Base-by-base conservation (phyloP, 768 basidiomycete genomes). In the Macrolepiota fuliginosa region DNA sequence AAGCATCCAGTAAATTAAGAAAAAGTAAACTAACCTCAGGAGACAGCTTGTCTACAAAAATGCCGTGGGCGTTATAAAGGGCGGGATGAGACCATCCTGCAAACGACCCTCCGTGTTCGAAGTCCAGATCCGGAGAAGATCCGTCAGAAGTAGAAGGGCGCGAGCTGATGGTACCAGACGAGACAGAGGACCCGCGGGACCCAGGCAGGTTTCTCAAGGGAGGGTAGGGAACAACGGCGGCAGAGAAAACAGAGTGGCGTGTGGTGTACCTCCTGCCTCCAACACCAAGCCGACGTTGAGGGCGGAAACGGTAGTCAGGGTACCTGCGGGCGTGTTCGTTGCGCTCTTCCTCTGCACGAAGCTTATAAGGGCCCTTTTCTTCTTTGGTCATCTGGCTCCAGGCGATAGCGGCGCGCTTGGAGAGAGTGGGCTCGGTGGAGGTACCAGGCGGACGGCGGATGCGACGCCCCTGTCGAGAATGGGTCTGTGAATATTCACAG, bases 371-470 rank as follows among this genome's bases (percentile, higher is more conserved):
- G 17, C 79, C 69, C 63, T 74, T 83, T 58, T 84, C 82, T 46
- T 78, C 76, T 0, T 67, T 60, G 0, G 82, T 63, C 13, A 92
- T 78, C 61, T 80, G 75, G 40, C 79, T 80, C 93, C 93, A 95
- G 32, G 89, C 86, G 55, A 87, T 86, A 0, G 83, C 87, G 0
- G 91, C 92, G 51, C 89, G 82, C 66, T 89, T 88, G n/a, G 89
- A 91, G 40, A 94, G 80, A 1, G 83, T 80, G 70, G 85, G 84
- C 62, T 82, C 81, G 1, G 71, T 59, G 22, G 72, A 70, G 5
- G 71, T 56, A 37, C 75, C 76, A n/a, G 73, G 71, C n/a, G 69
- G 64, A 29, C 73, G 74, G 27, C 76, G 69, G 45, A 71, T 68
- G 22, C 75, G 72, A 47, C 74, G 76, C 3, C 73, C 74, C 56